These are phyloP conservation scores for Phycomyces blakesleeanus DNA, from an alignment of 192 early-diverging fungal species.

Conservation along the genomic window DNA sequence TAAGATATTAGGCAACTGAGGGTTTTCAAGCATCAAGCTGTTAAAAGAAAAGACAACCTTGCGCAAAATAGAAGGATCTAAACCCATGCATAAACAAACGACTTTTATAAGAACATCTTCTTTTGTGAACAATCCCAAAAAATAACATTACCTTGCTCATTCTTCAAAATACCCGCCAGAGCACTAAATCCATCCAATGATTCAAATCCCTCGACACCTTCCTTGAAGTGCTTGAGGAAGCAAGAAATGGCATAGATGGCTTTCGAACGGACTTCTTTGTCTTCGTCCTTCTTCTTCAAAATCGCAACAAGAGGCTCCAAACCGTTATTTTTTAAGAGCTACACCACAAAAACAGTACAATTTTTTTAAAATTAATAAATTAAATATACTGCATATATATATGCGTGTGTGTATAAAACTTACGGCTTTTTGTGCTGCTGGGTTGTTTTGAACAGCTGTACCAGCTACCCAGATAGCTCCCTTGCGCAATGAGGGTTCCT, in stretches of 20 bases:
- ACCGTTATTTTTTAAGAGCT: slow-evolving; percentile 44
- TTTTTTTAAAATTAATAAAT: neutral
- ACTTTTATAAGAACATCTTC: too few species aligned
- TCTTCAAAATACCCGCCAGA: slow-evolving; percentile 44
- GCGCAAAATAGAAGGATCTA: slow-evolving; percentile 41
- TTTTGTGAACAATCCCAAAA: too few species aligned
- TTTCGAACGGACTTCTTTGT: slow-evolving; percentile 54
- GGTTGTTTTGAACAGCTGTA: slow-evolving; percentile 93
- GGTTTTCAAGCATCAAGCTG: slow-evolving; percentile 58
- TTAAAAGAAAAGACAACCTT: slow-evolving; percentile 47
- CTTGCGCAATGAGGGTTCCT: slow-evolving; percentile 55
- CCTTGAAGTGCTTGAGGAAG: slow-evolving; percentile 53
- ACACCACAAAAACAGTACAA: slow-evolving; percentile 44
- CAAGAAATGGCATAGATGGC: slow-evolving; percentile 70
- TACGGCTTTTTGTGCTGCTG: slow-evolving; percentile 72
- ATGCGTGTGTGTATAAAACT: slow-evolving; percentile 10
- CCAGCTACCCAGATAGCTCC: slow-evolving; percentile 88
- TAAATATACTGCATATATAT: neutral
- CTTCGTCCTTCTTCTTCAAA: slow-evolving; percentile 35
- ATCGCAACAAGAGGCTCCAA: slow-evolving; percentile 44
- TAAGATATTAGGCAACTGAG: slow-evolving; percentile 37
- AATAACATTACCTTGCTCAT: slow-evolving; percentile 29
- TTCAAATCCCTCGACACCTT: slow-evolving; percentile 57
- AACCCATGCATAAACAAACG: slow-evolving; percentile 3
- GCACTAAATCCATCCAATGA: slow-evolving; percentile 39